Base-by-base conservation (phyloP, 805 yeast genomes). In the Pichia manshurica region DNA sequence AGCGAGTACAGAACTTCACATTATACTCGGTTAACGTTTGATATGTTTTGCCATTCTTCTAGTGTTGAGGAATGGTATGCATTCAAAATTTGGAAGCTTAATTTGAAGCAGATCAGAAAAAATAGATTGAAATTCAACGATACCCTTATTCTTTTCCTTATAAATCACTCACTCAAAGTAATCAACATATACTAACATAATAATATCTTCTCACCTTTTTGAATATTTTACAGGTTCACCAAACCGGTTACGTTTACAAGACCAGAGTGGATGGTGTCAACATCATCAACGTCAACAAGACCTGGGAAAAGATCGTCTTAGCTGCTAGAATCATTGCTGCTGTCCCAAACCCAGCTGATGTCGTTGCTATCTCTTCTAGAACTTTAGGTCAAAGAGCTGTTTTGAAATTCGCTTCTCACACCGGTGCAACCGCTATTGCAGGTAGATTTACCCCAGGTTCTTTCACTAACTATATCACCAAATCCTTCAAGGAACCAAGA, bases 401-500 rank as follows among this genome's bases (percentile, higher is more conserved):
- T 64, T 84, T 93, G 76, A 93, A 93, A 82, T 93, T 85, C 71
- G 97, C 99, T 71, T 87, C 96, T 67, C 98, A 93, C 90, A 90
- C 98, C 67, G 98, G 98, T 77, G 96, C 99, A 64, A 91, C 98
- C 65, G 90, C 99, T 73, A 91, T 93, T 79, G 99, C 99, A 67
- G 99, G 99, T 79, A 89, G 99, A 82, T 93, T 93, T 87, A 93
- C 99, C 68, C 99, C 99, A 78, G 99, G 99, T 87, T 84, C 86
- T 81, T 93, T 93, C 93, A 93, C 99, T 74, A 93, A 93, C 82
- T 93, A 93, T 82, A 93, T 91, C 82, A 93, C 99, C 77, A 91
- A 97, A 79, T 88, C 97, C 66, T 93, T 93, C 96, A 93, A 91
- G 81, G 99, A 93, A 82, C 99, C 99, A 83, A 88, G 99, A 81